Base-by-base conservation (phyloP, 164 flowering plant genomes). In the Annona cherimola region DNA sequence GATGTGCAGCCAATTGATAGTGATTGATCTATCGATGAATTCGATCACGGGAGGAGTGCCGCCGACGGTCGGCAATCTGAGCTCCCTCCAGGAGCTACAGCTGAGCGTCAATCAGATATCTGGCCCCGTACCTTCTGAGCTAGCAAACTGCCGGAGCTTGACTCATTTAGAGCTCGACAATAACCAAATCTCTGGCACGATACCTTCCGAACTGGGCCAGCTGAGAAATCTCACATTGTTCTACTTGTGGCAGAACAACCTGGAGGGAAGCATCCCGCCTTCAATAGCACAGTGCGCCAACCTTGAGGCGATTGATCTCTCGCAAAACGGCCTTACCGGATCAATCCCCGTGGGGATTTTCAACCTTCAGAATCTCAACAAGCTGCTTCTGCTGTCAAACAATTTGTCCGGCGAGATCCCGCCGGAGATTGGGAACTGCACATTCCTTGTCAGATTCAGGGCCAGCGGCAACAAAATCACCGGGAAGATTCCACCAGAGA, bases 241-340 rank as follows among this genome's bases (percentile, higher is more conserved):
- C 78, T 96, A 90, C 63, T 87, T 94, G 42, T 93, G 99, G 99
- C 80, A 86, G 69, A 96, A 96, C 76, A 87, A 73, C 68, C 84
- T 96, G 4, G 83, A 92, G 0, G 97, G 98, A 40, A 81, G 70
- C 3, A 87, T 96, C 59, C 99, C 99, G 0, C 85, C 69, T 20
- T 81, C 87, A 46, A 80, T 96, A 16, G 81, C 95, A 0, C 78
- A 84, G 8, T 96, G 98, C 66, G 72, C 74, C 61, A 69, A 82
- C 61, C 93, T 96, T 60, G 87, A 93, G 77, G 95, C 96, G 46
- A 84, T 96, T 74, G 99, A 96, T 81, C 83, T 96, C 2, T 96
- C 99, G 14, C 87, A 86, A 80, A 96, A 96, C 71, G 73, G 74
- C 43, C 85, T 96, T 0, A 78, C 65, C 45, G 98, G 99, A 40